Conservation (phyloP, 2,329 filamentous ascomycete genomes). For the Juglanconis juglandina region DNA sequence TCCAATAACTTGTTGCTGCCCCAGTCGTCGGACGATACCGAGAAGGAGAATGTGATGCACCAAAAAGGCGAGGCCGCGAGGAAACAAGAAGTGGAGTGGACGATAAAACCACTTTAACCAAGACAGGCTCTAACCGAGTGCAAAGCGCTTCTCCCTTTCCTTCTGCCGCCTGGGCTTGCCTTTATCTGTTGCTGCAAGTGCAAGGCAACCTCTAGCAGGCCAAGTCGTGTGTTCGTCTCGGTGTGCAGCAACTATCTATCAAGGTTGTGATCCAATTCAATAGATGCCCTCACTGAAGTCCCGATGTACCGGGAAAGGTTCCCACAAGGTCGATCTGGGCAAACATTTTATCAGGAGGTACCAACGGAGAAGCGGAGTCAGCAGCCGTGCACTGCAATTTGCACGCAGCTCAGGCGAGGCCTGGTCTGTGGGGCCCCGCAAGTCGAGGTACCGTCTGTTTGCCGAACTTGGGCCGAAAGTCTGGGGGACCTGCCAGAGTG, state of each 20-base stretch:
- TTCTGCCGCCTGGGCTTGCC: not conserved
- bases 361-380: not conserved
- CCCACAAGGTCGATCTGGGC: not conserved
- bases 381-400: not conserved
- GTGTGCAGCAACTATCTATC: not conserved
- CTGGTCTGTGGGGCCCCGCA: not conserved
- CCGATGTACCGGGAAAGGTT: not conserved
- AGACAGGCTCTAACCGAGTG: not conserved
- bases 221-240: slow-evolving; percentile 8
- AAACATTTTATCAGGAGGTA: not conserved
- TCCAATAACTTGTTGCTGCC: not conserved
- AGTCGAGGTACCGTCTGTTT: not conserved
- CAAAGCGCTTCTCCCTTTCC: too few species aligned
- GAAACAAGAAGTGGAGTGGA: not conserved
- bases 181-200: not conserved
- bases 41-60: not conserved
- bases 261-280: not conserved
- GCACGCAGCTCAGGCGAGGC: not conserved
- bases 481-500: too few species aligned
- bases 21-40: not conserved
- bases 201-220: not conserved
- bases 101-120: not conserved
- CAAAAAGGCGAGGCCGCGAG: slow-evolving; percentile 6
- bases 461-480: not conserved
- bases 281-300: not conserved